Percentiles rank a stretch among this genome's conserved stretches.
These are phyloP conservation scores for Tricholoma saponaceum DNA, from an alignment of 768 basidiomycete genomes.

Conservation along the genomic window DNA sequence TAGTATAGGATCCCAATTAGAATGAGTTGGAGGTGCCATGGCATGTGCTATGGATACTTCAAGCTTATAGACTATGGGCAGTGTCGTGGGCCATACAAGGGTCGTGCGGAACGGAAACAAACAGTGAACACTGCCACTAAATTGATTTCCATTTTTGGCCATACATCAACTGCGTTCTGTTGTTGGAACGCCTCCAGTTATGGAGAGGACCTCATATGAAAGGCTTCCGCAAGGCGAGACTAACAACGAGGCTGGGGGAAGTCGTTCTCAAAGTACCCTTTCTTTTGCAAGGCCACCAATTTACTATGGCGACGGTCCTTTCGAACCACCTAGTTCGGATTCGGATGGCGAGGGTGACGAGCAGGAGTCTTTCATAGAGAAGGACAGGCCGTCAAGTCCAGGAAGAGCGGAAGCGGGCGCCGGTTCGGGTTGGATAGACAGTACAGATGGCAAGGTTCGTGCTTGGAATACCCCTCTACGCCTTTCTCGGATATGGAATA, in stretches of 20 bases:
- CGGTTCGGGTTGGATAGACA: slow-evolving; percentile 5
- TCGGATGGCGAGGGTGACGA: slow-evolving; percentile 71
- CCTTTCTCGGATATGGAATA: neutral
- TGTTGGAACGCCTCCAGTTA: neutral
- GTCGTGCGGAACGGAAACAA: neutral
- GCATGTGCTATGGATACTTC: neutral
- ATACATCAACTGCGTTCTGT: neutral
- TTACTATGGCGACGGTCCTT: slow-evolving; percentile 76
- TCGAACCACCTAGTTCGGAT: slow-evolving; percentile 77
- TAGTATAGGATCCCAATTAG: slow-evolving; percentile 87
- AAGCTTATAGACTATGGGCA: neutral
- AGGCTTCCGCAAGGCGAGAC: slow-evolving; percentile 8
- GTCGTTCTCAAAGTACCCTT: slow-evolving; percentile 6
- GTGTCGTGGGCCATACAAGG: slow-evolving; percentile 10
- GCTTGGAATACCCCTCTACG: neutral
- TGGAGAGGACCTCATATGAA: slow-evolving; percentile 9
- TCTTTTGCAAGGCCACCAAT: slow-evolving; percentile 20
- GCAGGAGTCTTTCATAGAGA: slow-evolving; percentile 41
- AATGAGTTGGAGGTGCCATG: slow-evolving; percentile 36
- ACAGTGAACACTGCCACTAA: too few relatives aligned
- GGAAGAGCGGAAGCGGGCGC: slow-evolving; percentile 21
- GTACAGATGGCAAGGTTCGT: slow-evolving; percentile 10
- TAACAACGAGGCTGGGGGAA: slow-evolving; percentile 2
- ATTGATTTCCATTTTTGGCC: slow-evolving; percentile 16
- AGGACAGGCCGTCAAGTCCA: slow-evolving; percentile 27